phyloP scores from a whole-genome alignment of 345 rosid genomes.

The Aquilaria malaccensis region DNA sequence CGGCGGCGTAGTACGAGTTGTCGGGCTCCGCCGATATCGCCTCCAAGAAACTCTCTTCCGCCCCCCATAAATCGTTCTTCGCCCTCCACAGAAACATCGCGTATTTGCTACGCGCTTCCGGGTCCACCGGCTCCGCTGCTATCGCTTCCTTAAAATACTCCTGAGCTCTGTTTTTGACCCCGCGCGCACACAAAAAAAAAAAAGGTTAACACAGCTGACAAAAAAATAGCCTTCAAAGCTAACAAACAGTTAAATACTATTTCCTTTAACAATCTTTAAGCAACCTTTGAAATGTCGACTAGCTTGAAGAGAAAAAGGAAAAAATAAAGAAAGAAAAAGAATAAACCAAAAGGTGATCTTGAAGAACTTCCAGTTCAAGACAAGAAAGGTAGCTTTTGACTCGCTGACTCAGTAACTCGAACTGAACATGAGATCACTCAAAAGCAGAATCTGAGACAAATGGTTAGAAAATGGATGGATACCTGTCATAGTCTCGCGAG shows the following conservation, averaged over 20 bases:
- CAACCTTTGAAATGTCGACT: neutral
- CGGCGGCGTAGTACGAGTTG: conserved; percentile 64
- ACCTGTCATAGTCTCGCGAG: conserved; percentile 66
- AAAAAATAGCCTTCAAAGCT: too few species aligned
- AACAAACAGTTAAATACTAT: neutral
- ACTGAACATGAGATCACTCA: too few species aligned
- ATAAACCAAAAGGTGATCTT: too few species aligned
- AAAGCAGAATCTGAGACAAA: too few species aligned
- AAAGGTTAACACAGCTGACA: neutral
- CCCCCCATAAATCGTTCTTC: conserved; percentile 82
- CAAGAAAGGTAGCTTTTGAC: too few species aligned
- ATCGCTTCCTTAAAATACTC: conserved; percentile 68
- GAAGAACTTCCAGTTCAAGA: too few species aligned
- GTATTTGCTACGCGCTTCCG: conserved; percentile 73
- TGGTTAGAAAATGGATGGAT: conserved; percentile 1
- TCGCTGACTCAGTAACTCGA: too few species aligned
- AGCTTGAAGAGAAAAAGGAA: neutral
- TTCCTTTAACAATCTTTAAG: too few species aligned
- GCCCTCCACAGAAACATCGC: conserved; percentile 83
- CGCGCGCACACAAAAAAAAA: neutral
- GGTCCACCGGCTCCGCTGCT: conserved; percentile 55
- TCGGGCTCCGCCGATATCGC: conserved; percentile 76
- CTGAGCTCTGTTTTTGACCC: conserved; percentile 57
- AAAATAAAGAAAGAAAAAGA: too few species aligned
- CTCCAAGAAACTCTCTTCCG: conserved; percentile 81